Evolutionary conservation across 768 basidiomycete species (phyloP).

Genomic region (Calocera cornea): DNA sequence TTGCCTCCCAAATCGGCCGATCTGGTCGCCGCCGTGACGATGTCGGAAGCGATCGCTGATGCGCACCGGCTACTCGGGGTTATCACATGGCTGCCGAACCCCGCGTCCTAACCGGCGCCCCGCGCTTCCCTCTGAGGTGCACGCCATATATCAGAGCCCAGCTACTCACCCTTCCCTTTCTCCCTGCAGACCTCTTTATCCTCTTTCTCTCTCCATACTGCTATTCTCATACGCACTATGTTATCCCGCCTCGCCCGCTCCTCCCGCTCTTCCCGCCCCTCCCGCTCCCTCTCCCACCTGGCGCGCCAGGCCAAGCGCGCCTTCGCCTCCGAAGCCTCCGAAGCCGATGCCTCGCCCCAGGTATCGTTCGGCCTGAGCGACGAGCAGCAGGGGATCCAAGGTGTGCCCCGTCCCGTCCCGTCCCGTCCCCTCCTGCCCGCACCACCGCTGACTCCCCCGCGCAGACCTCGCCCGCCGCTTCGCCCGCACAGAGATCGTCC

Average conservation of each 20-base stretch:
- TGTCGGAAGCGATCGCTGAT: too few species aligned
- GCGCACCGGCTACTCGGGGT: too few species aligned
- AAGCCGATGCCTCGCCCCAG: background rate
- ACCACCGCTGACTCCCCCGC: background rate
- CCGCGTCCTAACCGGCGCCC: too few species aligned
- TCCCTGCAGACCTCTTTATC: too few species aligned
- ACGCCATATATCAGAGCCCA: too few species aligned
- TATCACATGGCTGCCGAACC: too few species aligned
- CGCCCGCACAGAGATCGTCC: slow-evolving; percentile 21
- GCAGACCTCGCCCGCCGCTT: slow-evolving; percentile 22
- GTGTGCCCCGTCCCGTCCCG: slow-evolving; percentile 8
- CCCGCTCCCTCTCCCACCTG: background rate
- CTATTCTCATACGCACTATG: background rate
- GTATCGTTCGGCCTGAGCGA: slow-evolving; percentile 23
- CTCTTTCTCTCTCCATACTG: too few species aligned
- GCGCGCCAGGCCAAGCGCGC: background rate
- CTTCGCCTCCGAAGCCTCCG: background rate
- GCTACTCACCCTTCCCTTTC: too few species aligned
- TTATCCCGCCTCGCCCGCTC: background rate
- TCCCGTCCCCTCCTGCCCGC: background rate
- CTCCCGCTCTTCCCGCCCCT: background rate
- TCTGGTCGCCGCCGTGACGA: too few species aligned
- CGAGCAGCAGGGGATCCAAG: slow-evolving; percentile 26
- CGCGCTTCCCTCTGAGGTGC: too few species aligned
- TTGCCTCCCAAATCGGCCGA: too few species aligned